Evolutionary conservation across 208 protist species (phyloP), one percentile per base, ranked within the genome.

Genomic region (Strigomonas culicis): DNA sequence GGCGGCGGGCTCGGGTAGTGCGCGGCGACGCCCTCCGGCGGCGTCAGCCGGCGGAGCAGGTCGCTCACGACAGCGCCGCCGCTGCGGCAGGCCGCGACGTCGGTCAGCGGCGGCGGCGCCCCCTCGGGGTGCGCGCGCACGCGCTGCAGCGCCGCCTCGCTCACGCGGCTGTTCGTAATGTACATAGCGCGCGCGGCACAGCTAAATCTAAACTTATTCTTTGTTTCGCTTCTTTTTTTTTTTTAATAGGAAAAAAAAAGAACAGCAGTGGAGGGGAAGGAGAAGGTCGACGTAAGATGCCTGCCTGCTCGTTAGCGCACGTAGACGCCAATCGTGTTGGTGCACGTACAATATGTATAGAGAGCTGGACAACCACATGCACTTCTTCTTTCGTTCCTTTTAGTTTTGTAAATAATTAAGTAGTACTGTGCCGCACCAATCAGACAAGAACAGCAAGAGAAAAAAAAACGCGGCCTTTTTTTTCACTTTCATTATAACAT

Each of bases 141-240:
- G n/a, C n/a, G n/a, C n/a, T n/a, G n/a, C n/a, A n/a, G n/a, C n/a
- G n/a, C n/a, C n/a, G n/a, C n/a, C n/a, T n/a, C n/a, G n/a, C n/a
- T n/a, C n/a, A n/a, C n/a, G n/a, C n/a, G n/a, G n/a, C n/a, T n/a
- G n/a, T n/a, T n/a, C n/a, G n/a, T n/a, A n/a, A n/a, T 46, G 10
- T 10, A 46, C 39, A 46, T 46, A 46, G 39, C 39, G 11, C 10
- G 17, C 39, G 10, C 11, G 11, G 17, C 39, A 46, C 39, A 46
- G 39, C n/a, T n/a, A n/a, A n/a, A n/a, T n/a, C n/a, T n/a, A n/a
- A n/a, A n/a, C n/a, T n/a, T n/a, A n/a, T n/a, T n/a, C n/a, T n/a
- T n/a, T n/a, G 50, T 27, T 56, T 11, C 7, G 8, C 50, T 39
- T 30, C 31, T 59, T 59, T 59, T 39, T 62, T 62, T 62, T 46